These are phyloP conservation scores for Echria macrotheca DNA, from an alignment of 495 filamentous ascomycete species.

Conservation along the genomic window DNA sequence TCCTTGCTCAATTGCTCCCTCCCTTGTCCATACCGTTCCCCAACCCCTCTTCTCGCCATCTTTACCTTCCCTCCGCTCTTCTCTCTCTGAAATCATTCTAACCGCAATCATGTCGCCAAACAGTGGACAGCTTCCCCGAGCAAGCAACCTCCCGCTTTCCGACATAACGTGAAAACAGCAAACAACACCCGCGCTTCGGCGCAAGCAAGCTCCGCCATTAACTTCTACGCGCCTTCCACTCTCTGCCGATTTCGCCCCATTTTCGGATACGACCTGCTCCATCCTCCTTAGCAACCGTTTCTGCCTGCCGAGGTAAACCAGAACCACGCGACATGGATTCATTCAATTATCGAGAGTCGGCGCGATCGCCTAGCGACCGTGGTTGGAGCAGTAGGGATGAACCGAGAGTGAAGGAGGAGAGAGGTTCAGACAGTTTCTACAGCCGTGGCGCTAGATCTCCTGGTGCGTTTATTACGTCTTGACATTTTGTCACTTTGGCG, in stretches of 20 bases:
- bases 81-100: slow-evolving; percentile 42
- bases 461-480: slow-evolving; percentile 37
- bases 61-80: slow-evolving; percentile 24
- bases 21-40: slow-evolving; percentile 16
- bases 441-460: slow-evolving; percentile 52
- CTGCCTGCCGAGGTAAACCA: too few relatives aligned
- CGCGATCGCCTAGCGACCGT: slow-evolving; percentile 47
- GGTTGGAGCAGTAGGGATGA: slow-evolving; percentile 48
- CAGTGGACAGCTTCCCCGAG: slow-evolving; percentile 31
- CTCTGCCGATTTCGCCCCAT: too few relatives aligned
- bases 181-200: slow-evolving; percentile 13
- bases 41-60: slow-evolving; percentile 22
- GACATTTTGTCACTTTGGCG: slow-evolving; percentile 12
- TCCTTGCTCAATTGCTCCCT: slow-evolving; percentile 16
- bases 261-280: too few relatives aligned
- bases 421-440: slow-evolving; percentile 44
- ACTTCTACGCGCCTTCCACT: too few relatives aligned
- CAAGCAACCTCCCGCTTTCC: slow-evolving; percentile 19
- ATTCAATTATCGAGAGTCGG: slow-evolving; percentile 41
- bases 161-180: slow-evolving; percentile 26
- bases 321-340: slow-evolving; percentile 36
- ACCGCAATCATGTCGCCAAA: slow-evolving; percentile 49
- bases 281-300: too few relatives aligned
- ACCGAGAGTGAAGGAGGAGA: slow-evolving; percentile 40
- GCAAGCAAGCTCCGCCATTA: background rate